Evolutionary conservation across 768 basidiomycete genomes (phyloP).

Genomic region (Mycena maculata): DNA sequence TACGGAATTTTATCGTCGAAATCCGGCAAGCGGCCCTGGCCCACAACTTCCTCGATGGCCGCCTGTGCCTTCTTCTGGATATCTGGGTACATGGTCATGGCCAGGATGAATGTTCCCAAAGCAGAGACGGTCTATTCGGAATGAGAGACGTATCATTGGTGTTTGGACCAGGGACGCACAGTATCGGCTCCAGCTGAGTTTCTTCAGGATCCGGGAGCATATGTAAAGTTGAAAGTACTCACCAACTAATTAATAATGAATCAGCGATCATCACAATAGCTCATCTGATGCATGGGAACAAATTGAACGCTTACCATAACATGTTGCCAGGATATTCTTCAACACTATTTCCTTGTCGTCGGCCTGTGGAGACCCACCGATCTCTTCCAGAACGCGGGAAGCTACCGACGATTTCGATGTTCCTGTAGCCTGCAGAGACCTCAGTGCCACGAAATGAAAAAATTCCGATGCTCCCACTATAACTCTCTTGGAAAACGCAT

Average conservation of each 20-base stretch:
- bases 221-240: too few relatives aligned
- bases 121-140: constrained; percentile 27
- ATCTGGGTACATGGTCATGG: too few relatives aligned
- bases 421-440: background rate
- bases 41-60: too few relatives aligned
- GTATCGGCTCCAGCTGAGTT: constrained; percentile 32
- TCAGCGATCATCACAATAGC: too few relatives aligned
- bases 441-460: too few relatives aligned
- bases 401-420: background rate
- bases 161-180: background rate
- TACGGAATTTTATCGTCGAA: constrained; percentile 37
- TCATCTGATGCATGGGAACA: too few relatives aligned
- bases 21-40: constrained; percentile 39
- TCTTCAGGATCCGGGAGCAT: too few relatives aligned
- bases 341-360: background rate
- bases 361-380: background rate
- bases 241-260: too few relatives aligned
- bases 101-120: constrained; percentile 34
- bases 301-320: background rate
- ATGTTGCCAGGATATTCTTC: background rate
- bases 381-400: constrained; percentile 3
- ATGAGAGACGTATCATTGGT: too few relatives aligned
- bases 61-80: constrained; percentile 41
- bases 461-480: too few relatives aligned
- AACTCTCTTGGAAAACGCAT: background rate